These are phyloP conservation scores for Globisporangium parvum DNA, from an alignment of 352 stramenopile genomes.

Conservation along the genomic window DNA sequence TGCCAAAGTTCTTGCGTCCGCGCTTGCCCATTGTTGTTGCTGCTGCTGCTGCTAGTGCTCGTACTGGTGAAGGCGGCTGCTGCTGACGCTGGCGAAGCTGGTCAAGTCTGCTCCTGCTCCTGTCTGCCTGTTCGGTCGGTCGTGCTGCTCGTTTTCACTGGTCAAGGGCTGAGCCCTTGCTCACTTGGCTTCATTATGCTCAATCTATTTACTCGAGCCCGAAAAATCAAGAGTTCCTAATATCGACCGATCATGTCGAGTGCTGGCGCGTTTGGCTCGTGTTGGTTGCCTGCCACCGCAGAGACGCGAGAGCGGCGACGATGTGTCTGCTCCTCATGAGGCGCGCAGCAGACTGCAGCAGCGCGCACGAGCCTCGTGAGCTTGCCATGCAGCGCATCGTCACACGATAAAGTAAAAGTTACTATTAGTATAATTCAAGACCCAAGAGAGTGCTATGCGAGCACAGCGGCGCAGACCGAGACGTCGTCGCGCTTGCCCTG, in stretches of 20 bases:
- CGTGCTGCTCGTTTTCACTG: slow-evolving; percentile 12
- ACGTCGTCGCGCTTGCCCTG: slow-evolving; percentile 85
- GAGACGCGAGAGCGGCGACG: too few relatives aligned
- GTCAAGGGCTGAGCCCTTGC: slow-evolving; percentile 8
- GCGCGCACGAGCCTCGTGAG: too few relatives aligned
- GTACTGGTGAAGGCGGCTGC: background rate
- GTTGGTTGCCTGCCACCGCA: too few relatives aligned
- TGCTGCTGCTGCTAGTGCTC: slow-evolving; percentile 5
- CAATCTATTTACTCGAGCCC: background rate
- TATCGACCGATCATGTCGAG: too few relatives aligned
- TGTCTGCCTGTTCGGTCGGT: slow-evolving; percentile 2
- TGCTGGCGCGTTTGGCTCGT: too few relatives aligned
- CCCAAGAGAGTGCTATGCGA: slow-evolving; percentile 33
- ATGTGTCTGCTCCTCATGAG: too few relatives aligned
- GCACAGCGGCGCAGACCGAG: slow-evolving; percentile 76
- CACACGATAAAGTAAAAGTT: slow-evolving; percentile 4
- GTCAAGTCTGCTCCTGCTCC: too few relatives aligned
- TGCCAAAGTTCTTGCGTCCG: slow-evolving; percentile 29
- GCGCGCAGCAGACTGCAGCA: too few relatives aligned
- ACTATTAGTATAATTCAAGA: slow-evolving; percentile 13
- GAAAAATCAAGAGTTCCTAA: background rate
- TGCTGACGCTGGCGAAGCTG: background rate
- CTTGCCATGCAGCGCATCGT: too few relatives aligned
- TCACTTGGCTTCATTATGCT: background rate
- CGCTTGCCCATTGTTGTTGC: slow-evolving; percentile 62